A percentile compares a stretch with the other conserved stretches of the same genome.
Conservation (phyloP, 129 eudicot genomes). For the Flaveria robusta region DNA sequence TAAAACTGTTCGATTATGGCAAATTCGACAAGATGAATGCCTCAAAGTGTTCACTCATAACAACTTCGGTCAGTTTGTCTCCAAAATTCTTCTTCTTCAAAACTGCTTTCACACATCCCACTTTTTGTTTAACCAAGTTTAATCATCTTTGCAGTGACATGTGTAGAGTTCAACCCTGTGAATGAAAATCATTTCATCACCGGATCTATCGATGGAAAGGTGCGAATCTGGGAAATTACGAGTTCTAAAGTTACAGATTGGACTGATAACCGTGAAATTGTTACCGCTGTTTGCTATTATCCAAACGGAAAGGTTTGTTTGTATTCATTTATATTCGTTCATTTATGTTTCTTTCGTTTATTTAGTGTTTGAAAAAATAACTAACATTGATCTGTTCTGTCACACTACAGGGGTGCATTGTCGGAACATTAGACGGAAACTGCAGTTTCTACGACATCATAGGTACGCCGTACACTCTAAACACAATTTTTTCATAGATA, state of each 20-base stretch:
- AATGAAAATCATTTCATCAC: slow-evolving; percentile 38
- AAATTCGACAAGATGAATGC: slow-evolving; percentile 55
- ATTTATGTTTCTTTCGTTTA: too few relatives aligned
- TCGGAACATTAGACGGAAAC: slow-evolving; percentile 43
- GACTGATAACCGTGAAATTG: slow-evolving; percentile 37
- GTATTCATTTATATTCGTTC: background rate
- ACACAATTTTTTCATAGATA: background rate
- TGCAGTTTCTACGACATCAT: slow-evolving; percentile 40
- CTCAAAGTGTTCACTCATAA: slow-evolving; percentile 61
- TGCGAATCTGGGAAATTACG: slow-evolving; percentile 35
- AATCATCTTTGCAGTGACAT: slow-evolving; percentile 65
- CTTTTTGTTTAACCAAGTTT: slow-evolving; percentile 4
- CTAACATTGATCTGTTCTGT: background rate
- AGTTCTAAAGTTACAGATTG: slow-evolving; percentile 33
- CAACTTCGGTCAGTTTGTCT: slow-evolving; percentile 56
- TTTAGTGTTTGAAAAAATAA: too few relatives aligned
- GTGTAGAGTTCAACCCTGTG: slow-evolving; percentile 69
- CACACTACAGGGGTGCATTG: slow-evolving; percentile 36
- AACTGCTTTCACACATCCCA: background rate
- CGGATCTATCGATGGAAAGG: slow-evolving; percentile 44
- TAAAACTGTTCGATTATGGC: slow-evolving; percentile 79
- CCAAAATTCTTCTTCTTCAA: background rate
- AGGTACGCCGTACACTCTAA: slow-evolving; percentile 16
- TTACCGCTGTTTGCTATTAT: slow-evolving; percentile 39
- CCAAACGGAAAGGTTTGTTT: slow-evolving; percentile 43